These are phyloP conservation scores for Ilex paraguariensis DNA, from an alignment of 305 asterid species.

Conservation along the genomic window DNA sequence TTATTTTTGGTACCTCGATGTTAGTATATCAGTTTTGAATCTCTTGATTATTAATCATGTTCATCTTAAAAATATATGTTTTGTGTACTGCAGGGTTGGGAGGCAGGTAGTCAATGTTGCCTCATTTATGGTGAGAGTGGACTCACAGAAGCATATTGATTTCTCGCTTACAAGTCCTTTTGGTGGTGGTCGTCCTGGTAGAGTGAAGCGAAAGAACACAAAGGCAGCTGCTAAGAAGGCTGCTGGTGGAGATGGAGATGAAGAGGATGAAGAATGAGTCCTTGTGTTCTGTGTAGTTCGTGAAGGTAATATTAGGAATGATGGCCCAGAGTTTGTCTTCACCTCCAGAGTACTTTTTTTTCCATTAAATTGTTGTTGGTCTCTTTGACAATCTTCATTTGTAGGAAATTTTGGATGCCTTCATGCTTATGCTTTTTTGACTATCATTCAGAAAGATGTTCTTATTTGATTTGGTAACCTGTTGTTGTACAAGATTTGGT, in stretches of 20 bases:
- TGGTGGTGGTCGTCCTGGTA: slow-evolving; percentile 60
- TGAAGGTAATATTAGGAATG: slow-evolving; percentile 3
- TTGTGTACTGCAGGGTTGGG: slow-evolving; percentile 35
- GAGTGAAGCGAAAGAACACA: slow-evolving; percentile 58
- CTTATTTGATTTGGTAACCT: too few species aligned
- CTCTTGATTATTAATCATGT: neutral
- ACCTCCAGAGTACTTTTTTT: neutral
- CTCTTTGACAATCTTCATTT: too few species aligned
- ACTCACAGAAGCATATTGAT: slow-evolving; percentile 54
- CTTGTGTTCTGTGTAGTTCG: neutral
- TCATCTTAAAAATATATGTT: neutral
- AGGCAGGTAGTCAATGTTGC: slow-evolving; percentile 59
- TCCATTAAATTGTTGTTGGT: too few species aligned
- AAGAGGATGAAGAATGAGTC: slow-evolving; percentile 48
- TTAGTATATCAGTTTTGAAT: too few species aligned
- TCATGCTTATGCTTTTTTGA: too few species aligned
- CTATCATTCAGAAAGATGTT: too few species aligned
- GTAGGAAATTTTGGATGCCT: too few species aligned
- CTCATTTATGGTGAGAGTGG: slow-evolving; percentile 51
- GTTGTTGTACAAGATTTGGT: too few species aligned
- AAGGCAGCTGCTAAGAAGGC: slow-evolving; percentile 60
- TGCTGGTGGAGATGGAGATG: slow-evolving; percentile 57
- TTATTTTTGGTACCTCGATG: too few species aligned
- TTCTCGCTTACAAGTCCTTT: slow-evolving; percentile 60
- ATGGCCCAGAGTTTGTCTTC: slow-evolving; percentile 2